Conservation (phyloP, 768 basidiomycete genomes). For the Mycena amicta region DNA sequence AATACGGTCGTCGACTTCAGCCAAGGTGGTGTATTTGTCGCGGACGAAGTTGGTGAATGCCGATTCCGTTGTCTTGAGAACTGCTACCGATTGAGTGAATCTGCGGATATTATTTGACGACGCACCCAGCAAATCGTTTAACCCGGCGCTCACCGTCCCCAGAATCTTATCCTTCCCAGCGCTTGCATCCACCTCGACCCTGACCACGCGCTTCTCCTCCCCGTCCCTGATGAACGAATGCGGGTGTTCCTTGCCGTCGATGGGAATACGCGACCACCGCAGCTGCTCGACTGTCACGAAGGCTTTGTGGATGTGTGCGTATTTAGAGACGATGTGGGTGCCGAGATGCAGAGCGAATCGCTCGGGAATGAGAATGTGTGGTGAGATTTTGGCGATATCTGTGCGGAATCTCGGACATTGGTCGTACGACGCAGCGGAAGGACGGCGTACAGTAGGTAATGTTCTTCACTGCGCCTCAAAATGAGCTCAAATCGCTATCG, state of each 20-base stretch:
- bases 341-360: conserved; percentile 88
- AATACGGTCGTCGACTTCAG: conserved; percentile 83
- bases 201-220: conserved; percentile 79
- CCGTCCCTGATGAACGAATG: conserved; percentile 90
- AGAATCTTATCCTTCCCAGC: conserved; percentile 61
- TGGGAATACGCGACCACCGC: conserved; percentile 79
- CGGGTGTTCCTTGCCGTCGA: conserved; percentile 56
- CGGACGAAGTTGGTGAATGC: conserved; percentile 79
- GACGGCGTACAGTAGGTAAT: conserved; percentile 57
- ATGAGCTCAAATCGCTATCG: not conserved
- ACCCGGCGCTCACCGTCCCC: conserved; percentile 66
- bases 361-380: conserved; percentile 81
- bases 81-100: conserved; percentile 39
- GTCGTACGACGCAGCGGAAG: not conserved
- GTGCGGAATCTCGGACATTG: not conserved
- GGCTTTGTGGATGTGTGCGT: conserved; percentile 72
- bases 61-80: conserved; percentile 89
- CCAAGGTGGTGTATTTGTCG: conserved; percentile 89
- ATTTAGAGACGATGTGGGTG: conserved; percentile 78
- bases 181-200: conserved; percentile 67
- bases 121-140: conserved; percentile 81
- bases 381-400: conserved; percentile 89
- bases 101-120: not conserved
- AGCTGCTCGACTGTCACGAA: conserved; percentile 76
- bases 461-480: conserved; percentile 55